Evolutionary conservation across 768 basidiomycete species (phyloP).

Genomic region (Xerocomellus chrysenteron): DNA sequence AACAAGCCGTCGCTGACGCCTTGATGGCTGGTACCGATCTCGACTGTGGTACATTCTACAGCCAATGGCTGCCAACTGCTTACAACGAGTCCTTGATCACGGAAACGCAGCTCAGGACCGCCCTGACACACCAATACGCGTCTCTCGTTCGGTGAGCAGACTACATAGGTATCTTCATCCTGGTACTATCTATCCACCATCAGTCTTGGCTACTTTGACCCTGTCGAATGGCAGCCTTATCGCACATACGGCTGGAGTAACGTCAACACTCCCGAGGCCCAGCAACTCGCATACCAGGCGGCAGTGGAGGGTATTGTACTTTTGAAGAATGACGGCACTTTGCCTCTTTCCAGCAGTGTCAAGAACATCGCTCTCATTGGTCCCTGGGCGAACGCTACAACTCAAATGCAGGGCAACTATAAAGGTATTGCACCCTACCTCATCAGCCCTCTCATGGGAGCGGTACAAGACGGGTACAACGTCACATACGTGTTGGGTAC

Average conservation of each 20-base stretch:
- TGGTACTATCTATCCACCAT: neutral
- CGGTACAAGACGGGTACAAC: slow-evolving; percentile 45
- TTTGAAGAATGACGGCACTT: slow-evolving; percentile 60
- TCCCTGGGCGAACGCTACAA: slow-evolving; percentile 56
- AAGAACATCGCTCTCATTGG: slow-evolving; percentile 59
- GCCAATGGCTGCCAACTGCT: slow-evolving; percentile 44
- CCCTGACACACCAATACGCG: slow-evolving; percentile 48
- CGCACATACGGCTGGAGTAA: slow-evolving; percentile 48
- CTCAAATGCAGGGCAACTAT: slow-evolving; percentile 59
- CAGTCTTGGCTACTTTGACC: slow-evolving; percentile 60
- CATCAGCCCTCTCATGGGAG: slow-evolving; percentile 51
- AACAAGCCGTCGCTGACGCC: slow-evolving; percentile 49
- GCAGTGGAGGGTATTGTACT: slow-evolving; percentile 57
- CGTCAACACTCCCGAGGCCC: slow-evolving; percentile 47
- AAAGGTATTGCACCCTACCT: slow-evolving; percentile 54
- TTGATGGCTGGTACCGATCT: slow-evolving; percentile 54
- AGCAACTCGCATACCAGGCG: slow-evolving; percentile 48
- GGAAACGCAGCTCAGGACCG: slow-evolving; percentile 41
- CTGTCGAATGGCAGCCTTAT: slow-evolving; percentile 40
- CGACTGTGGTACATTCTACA: slow-evolving; percentile 53
- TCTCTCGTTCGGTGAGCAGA: slow-evolving; percentile 48
- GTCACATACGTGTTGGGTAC: slow-evolving; percentile 47
- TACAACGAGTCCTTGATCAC: slow-evolving; percentile 48
- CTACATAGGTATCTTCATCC: neutral
- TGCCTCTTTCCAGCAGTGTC: slow-evolving; percentile 48